These are phyloP conservation scores for Dipteronia dyeriana DNA, from an alignment of 345 rosid genomes.

Conservation along the genomic window DNA sequence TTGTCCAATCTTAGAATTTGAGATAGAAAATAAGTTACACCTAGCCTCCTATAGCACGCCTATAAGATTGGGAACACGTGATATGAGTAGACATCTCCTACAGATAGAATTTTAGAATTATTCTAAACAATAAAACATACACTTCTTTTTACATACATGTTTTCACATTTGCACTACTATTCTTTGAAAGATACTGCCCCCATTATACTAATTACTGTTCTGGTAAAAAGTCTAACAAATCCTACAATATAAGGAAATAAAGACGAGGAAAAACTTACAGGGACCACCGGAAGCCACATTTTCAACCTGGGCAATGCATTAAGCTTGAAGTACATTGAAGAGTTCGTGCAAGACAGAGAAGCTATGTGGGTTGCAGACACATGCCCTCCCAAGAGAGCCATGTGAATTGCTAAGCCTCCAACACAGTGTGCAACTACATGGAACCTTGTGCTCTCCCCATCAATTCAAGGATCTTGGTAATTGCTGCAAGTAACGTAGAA, in stretches of 20 bases:
- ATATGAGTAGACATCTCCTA: background rate
- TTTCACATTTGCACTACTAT: background rate
- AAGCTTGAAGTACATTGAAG: constrained; percentile 56
- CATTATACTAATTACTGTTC: background rate
- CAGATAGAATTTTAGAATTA: background rate
- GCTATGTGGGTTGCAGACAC: constrained; percentile 40
- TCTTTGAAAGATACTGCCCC: background rate
- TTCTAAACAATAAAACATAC: background rate
- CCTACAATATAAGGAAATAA: background rate
- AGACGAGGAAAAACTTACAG: constrained; percentile 23
- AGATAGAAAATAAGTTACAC: background rate
- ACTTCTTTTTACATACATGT: background rate
- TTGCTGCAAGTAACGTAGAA: constrained; percentile 17
- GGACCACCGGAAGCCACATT: constrained; percentile 50
- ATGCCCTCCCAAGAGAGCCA: constrained; percentile 49
- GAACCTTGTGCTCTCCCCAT: constrained; percentile 29
- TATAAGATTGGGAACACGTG: background rate
- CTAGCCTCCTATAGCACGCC: background rate
- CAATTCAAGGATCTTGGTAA: constrained; percentile 37
- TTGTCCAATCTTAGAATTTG: background rate
- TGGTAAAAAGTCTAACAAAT: background rate
- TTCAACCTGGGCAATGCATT: constrained; percentile 33
- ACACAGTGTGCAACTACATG: constrained; percentile 48
- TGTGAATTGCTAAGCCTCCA: constrained; percentile 50
- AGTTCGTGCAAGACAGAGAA: constrained; percentile 45